phyloP scores from a whole-genome alignment of 2,329 filamentous ascomycete species.

The Penicillium crustosum region DNA sequence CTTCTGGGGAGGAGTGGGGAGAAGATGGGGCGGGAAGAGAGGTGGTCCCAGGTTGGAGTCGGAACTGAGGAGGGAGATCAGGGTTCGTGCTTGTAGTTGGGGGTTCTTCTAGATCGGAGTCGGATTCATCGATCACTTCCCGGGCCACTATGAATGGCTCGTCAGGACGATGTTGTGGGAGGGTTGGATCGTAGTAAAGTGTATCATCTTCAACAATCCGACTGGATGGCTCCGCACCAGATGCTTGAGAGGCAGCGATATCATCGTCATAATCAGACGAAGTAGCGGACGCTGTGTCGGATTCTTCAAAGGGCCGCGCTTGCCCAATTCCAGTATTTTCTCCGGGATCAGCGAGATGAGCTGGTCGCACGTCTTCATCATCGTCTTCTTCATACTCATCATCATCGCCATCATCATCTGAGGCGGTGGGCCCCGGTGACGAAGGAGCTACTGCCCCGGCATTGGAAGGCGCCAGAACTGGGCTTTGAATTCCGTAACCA shows the following conservation, averaged over 20 bases:
- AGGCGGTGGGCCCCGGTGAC: slow-evolving; percentile 18
- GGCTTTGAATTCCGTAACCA: slow-evolving; percentile 39
- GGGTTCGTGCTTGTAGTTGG: slow-evolving; percentile 20
- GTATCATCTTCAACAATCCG: not conserved
- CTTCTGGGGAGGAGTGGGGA: slow-evolving; percentile 33
- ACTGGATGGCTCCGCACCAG: not conserved
- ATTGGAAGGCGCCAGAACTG: slow-evolving; percentile 21
- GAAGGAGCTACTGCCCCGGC: slow-evolving; percentile 28
- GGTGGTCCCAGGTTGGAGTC: slow-evolving; percentile 39
- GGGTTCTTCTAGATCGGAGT: slow-evolving; percentile 8
- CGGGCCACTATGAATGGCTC: slow-evolving; percentile 4
- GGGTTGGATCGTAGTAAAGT: slow-evolving; percentile 42
- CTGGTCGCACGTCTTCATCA: slow-evolving; percentile 22
- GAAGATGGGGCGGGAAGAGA: slow-evolving; percentile 36
- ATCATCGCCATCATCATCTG: slow-evolving; percentile 23
- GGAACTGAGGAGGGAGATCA: slow-evolving; percentile 35
- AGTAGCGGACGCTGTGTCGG: slow-evolving; percentile 19
- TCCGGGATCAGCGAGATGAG: slow-evolving; percentile 26
- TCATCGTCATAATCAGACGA: slow-evolving; percentile 17
- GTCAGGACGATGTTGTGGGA: slow-evolving; percentile 49
- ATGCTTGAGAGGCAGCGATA: slow-evolving; percentile 1
- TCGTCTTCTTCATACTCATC: slow-evolving; percentile 22
- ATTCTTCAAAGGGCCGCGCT: slow-evolving; percentile 13
- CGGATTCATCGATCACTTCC: not conserved
- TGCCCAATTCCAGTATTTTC: slow-evolving; percentile 16